Evolutionary conservation across 352 stramenopile species (phyloP).

Genomic region (Phytophthora hybrid): DNA sequence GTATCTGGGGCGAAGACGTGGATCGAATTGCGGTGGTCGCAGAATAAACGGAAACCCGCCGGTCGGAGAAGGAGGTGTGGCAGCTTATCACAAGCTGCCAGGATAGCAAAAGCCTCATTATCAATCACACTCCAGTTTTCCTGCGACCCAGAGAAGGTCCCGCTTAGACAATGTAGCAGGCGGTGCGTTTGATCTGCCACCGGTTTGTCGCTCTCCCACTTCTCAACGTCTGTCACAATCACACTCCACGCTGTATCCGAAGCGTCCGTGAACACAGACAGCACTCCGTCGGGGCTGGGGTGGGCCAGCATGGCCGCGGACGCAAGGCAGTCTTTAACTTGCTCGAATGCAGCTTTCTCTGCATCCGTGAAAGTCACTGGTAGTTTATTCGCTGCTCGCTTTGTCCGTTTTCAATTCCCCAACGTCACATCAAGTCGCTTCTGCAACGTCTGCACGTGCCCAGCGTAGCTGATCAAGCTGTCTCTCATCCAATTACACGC

Average conservation of each 20-base stretch:
- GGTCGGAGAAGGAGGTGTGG: constrained; percentile 19
- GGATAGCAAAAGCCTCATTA: constrained; percentile 28
- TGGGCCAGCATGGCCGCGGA: neutral
- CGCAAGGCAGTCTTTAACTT: constrained; percentile 3
- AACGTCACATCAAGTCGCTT: constrained; percentile 9
- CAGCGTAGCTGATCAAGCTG: constrained; percentile 4
- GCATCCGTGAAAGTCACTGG: constrained; percentile 2
- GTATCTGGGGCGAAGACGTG: constrained; percentile 11
- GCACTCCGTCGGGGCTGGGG: constrained; percentile 4
- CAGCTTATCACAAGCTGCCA: constrained; percentile 25
- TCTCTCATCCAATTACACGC: constrained; percentile 19
- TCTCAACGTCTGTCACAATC: constrained; percentile 7
- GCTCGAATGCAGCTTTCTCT: neutral
- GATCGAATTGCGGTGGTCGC: constrained; percentile 8
- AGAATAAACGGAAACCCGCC: constrained; percentile 8
- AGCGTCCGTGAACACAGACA: constrained; percentile 7
- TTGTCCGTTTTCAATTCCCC: constrained; percentile 2
- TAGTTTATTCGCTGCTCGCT: neutral
- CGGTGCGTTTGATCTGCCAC: constrained; percentile 2
- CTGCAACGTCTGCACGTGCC: neutral
- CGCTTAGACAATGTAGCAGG: neutral
- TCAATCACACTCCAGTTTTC: constrained; percentile 26
- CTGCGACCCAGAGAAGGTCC: neutral
- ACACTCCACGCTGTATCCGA: neutral
- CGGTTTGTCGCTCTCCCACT: neutral